Evolutionary conservation across 441 rosid genomes (phyloP), one percentile per base, ranked within the genome.

Genomic region (Raphanus hybrid): DNA sequence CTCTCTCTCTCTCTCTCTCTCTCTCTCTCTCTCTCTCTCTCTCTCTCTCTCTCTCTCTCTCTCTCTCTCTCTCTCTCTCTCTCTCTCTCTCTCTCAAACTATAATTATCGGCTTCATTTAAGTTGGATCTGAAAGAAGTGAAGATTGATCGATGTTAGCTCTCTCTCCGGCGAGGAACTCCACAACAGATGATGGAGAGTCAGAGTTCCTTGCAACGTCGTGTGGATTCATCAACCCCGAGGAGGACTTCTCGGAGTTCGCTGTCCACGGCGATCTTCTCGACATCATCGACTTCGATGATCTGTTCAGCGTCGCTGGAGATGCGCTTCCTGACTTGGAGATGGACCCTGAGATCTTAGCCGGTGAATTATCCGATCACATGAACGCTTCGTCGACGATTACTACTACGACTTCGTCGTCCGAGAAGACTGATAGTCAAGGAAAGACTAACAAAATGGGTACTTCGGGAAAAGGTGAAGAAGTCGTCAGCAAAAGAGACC

Each of bases 261-360:
- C 83, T 20, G 90, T 90, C 73, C 80, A 76, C 34, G 84, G 85
- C 3, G 85, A 77, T 67, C 70, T 91, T 61, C 90, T 94, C 3
- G 98, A 88, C 54, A 86, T 91, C 82, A 75, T 80, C n/a, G 76
- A 75, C 73, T 91, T 90, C 34, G 97, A 92, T 78, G 87, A 92
- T 73, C 89, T 94, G 37, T 62, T 80, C 62, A 87, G 88, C 4
- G 88, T 87, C 48, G 41, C 83, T 61, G 89, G 87, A 6, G 92
- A 90, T 64, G 79, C 82, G 67, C 70, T 94, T 58, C 96, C 98
- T 4, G 92, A 90, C 76, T 80, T 94, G 90, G 98, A 92, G 86
- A 86, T 94, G 82, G 92, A 89, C 81, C 82, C 87, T 1, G 96
- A 92, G 66, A 80, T 87, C 69, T 83, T 92, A 71, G 12, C 74